Conservation (phyloP, 495 filamentous ascomycete genomes). For the Cercophora scortea region DNA sequence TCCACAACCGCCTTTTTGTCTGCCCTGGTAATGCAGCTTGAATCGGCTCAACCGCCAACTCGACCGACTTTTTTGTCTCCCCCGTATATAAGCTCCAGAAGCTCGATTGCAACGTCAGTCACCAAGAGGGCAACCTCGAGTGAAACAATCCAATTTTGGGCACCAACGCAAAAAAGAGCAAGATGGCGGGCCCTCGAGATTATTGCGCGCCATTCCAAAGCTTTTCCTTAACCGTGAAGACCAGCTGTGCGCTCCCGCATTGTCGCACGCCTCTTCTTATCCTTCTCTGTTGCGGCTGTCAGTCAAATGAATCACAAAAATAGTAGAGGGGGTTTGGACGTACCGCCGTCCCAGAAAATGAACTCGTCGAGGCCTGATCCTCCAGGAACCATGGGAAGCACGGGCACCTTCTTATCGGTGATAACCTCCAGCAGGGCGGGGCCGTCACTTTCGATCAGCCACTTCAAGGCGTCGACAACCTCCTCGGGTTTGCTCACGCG, state of each 20-base stretch:
- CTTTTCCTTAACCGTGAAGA: slow-evolving; percentile 31
- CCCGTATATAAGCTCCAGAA: neutral
- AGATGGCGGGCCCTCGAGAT: neutral
- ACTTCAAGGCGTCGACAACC: slow-evolving; percentile 69
- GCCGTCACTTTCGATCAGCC: slow-evolving; percentile 78
- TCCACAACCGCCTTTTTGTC: neutral
- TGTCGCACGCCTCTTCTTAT: slow-evolving; percentile 61
- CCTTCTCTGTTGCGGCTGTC: slow-evolving; percentile 52
- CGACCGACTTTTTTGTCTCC: neutral
- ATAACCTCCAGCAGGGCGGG: slow-evolving; percentile 63
- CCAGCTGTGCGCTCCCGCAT: slow-evolving; percentile 62
- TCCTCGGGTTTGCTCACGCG: slow-evolving; percentile 60
- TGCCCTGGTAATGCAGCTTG: neutral
- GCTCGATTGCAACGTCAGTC: neutral
- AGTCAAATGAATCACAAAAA: slow-evolving; percentile 14
- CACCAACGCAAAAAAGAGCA: neutral
- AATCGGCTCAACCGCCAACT: no score
- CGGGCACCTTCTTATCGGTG: slow-evolving; percentile 87
- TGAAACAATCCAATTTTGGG: neutral
- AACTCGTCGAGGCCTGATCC: slow-evolving; percentile 89
- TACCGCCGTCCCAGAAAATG: slow-evolving; percentile 80
- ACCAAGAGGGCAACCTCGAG: neutral
- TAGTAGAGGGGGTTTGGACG: slow-evolving; percentile 5
- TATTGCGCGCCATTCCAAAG: neutral
- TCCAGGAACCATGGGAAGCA: slow-evolving; percentile 91